phyloP scores from a whole-genome alignment of 139 green algal species.

The Dunaliella sp. region DNA sequence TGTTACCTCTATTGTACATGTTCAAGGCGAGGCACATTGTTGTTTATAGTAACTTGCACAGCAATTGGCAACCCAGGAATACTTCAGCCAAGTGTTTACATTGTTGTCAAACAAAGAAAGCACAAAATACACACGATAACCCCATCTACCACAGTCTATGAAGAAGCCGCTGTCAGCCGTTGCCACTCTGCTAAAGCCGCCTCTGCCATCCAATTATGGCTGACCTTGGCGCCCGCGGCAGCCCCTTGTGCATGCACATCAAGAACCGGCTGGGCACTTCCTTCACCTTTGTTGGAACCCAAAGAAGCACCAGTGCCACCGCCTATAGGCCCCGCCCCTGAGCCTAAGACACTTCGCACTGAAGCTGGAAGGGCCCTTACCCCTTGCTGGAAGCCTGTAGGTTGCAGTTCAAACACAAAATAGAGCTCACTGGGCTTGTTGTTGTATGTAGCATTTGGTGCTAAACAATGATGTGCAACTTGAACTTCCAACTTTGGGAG shows the following conservation, averaged over 20 bases:
- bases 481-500: too few species aligned
- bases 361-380: neutral
- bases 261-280: neutral
- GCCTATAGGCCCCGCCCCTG: neutral
- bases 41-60: too few species aligned
- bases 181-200: constrained; percentile 38
- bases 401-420: too few species aligned
- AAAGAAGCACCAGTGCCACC: neutral
- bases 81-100: too few species aligned
- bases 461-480: too few species aligned
- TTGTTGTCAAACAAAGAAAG: too few species aligned
- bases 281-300: neutral
- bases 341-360: neutral
- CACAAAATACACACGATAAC: too few species aligned
- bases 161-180: constrained; percentile 10
- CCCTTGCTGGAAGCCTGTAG: neutral
- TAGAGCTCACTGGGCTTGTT: too few species aligned
- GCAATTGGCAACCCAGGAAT: too few species aligned
- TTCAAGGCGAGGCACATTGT: too few species aligned
- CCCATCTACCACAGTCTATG: neutral
- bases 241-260: constrained; percentile 6
- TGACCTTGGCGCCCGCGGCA: neutral
- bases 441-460: too few species aligned
- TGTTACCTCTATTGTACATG: too few species aligned
- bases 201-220: constrained; percentile 17